A percentile compares a stretch with the other conserved stretches of the same genome.
These are phyloP conservation scores for Cercis canadensis DNA, from an alignment of 306 rosid species.

Conservation along the genomic window DNA sequence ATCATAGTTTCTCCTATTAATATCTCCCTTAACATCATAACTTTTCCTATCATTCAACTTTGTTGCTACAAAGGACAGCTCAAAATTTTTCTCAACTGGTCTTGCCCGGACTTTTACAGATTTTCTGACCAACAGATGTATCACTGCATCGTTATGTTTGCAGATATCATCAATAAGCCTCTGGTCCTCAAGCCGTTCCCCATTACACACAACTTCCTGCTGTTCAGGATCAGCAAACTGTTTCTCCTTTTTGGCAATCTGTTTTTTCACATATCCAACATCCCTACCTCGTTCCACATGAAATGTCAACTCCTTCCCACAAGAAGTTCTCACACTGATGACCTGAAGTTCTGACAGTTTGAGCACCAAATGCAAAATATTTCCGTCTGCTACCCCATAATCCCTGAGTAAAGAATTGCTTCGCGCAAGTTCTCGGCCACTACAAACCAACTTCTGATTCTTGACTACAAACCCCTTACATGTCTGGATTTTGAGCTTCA, in stretches of 20 bases:
- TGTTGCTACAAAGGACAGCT: conserved; percentile 69
- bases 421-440: conserved; percentile 87
- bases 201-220: conserved; percentile 83
- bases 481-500: conserved; percentile 75
- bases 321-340: conserved; percentile 67
- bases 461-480: conserved; percentile 75
- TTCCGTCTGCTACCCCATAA: conserved; percentile 82
- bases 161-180: conserved; percentile 77
- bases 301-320: conserved; percentile 74
- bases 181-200: conserved; percentile 80
- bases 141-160: conserved; percentile 69
- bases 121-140: conserved; percentile 71
- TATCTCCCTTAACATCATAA: conserved; percentile 44
- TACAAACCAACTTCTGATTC: conserved; percentile 87
- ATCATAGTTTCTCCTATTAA: conserved; percentile 37
- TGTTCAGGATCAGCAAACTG: conserved; percentile 71
- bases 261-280: conserved; percentile 80
- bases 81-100: conserved; percentile 62
- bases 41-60: conserved; percentile 45
- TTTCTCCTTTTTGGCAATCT: conserved; percentile 69
- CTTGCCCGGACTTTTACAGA: conserved; percentile 68
- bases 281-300: conserved; percentile 78
- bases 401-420: conserved; percentile 77
- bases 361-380: conserved; percentile 88
- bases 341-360: conserved; percentile 79